Base-by-base conservation (phyloP, 2,329 filamentous ascomycete genomes). In the Alternaria sp. region DNA sequence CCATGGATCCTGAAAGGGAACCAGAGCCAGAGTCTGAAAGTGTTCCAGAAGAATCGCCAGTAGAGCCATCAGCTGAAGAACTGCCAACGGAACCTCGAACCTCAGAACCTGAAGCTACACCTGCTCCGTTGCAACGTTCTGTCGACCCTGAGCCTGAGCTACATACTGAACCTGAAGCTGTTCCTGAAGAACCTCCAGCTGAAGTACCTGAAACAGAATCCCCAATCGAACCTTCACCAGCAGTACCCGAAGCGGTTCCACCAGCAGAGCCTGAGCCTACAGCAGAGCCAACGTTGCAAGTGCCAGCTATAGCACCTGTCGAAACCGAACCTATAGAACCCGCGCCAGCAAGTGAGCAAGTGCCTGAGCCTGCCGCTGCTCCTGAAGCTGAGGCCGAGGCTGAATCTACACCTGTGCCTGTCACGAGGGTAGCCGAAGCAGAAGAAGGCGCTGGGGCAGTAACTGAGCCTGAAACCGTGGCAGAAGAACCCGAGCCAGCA, bases 251-350 rank as follows among this genome's bases (percentile, higher is more conserved):
- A 54, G 14, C 28, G 28, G 28, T 30, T 30, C 28, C 28, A 30
- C 28, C 28, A 9, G 28, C 28, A 12, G 58, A 57, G 34, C 47
- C 54, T 26, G 24, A 26, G 24, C 24, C 24, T 26, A 26, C 9
- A 36, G 20, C 47, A 24, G 58, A 57, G 34, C 47, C 54, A 38
- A 38, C 41, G 34, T 32, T 56, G 20, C 38, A 44, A n/a, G 39
- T 56, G 9, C 57, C 57, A 26, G 51, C 56, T 30, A 18, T 18
- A 57, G 34, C 51, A 18, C 53, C 57, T 32, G 42, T 48, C 11
- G 42, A 38, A 8, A 52, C 47, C 20, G 54, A 34, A 48, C 54
- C 54, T 34, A 24, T 47, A 43, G 26, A 43, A 46, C 41, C 55
- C 12, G 14, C 32, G 36, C 51, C 12, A 14, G 24, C 57, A 44